Evolutionary conservation across 768 basidiomycete genomes (phyloP).

Genomic region (Suillus subaureus): DNA sequence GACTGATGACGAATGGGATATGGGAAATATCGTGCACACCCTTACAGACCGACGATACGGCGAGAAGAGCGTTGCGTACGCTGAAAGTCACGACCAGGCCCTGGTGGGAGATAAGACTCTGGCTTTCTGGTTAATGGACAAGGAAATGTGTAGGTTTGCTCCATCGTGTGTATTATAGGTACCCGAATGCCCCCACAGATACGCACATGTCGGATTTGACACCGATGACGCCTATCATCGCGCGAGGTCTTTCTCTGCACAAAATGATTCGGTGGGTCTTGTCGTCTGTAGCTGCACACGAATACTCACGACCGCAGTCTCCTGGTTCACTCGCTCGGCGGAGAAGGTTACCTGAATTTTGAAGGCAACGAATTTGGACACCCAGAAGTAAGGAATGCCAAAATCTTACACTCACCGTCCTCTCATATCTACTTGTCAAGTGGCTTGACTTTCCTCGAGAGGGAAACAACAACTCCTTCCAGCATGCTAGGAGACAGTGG

Average conservation of each 20-base stretch:
- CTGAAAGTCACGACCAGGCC: slow-evolving; percentile 97
- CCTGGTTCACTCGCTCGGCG: slow-evolving; percentile 89
- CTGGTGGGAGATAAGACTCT: slow-evolving; percentile 98
- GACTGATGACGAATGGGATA: slow-evolving; percentile 84
- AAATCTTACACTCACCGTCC: neutral
- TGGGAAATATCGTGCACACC: slow-evolving; percentile 85
- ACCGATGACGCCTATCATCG: slow-evolving; percentile 79
- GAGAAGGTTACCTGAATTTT: slow-evolving; percentile 97
- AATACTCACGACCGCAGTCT: slow-evolving; percentile 50
- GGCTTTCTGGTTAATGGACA: slow-evolving; percentile 99
- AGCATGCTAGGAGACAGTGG: slow-evolving; percentile 97
- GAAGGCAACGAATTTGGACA: slow-evolving; percentile 99
- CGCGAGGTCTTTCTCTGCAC: slow-evolving; percentile 90
- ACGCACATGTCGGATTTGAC: slow-evolving; percentile 92
- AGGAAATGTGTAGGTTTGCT: slow-evolving; percentile 89
- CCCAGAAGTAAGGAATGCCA: slow-evolving; percentile 67
- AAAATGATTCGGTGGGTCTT: slow-evolving; percentile 89
- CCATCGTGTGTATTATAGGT: neutral
- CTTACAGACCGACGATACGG: slow-evolving; percentile 86
- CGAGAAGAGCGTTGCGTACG: slow-evolving; percentile 91
- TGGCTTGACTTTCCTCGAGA: slow-evolving; percentile 99
- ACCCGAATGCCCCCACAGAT: slow-evolving; percentile 46
- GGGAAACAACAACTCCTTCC: slow-evolving; percentile 95
- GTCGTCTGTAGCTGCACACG: neutral
- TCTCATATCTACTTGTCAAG: slow-evolving; percentile 35